phyloP scores from a whole-genome alignment of 2,329 filamentous ascomycete genomes.

The Aspergillus uvarum region DNA sequence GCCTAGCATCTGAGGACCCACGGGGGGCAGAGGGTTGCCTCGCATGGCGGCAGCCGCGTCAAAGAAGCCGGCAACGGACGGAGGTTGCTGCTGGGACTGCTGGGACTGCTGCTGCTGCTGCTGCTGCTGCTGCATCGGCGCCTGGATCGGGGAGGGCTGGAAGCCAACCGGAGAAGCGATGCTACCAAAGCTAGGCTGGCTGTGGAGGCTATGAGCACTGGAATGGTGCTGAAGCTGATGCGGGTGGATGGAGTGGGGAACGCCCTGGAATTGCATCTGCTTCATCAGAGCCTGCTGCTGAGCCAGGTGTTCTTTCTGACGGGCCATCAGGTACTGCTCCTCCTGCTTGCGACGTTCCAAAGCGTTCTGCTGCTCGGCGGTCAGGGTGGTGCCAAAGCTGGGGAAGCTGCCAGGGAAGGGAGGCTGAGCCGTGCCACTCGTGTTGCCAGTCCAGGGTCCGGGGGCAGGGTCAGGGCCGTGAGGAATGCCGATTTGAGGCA shows the following conservation, averaged over 20 bases:
- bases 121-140: conserved; percentile 57
- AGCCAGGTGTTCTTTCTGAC: conserved; percentile 89
- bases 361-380: conserved; percentile 96
- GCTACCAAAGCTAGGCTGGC: conserved; percentile 93
- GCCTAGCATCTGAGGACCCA: conserved; percentile 44
- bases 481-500: conserved; percentile 92
- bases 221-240: conserved; percentile 83
- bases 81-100: conserved; percentile 39
- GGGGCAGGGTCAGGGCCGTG: conserved; percentile 70
- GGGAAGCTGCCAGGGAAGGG: conserved; percentile 93
- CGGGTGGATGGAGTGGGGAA: conserved; percentile 53
- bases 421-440: conserved; percentile 68
- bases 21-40: conserved; percentile 43
- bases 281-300: conserved; percentile 78
- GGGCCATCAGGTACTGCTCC: conserved; percentile 94
- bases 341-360: conserved; percentile 95
- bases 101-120: conserved; percentile 52
- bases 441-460: conserved; percentile 51
- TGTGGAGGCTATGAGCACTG: conserved; percentile 92
- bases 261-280: conserved; percentile 66
- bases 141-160: conserved; percentile 60
- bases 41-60: conserved; percentile 52
- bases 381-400: conserved; percentile 92
- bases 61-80: conserved; percentile 66
- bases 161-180: conserved; percentile 82